Evolutionary conservation across 768 basidiomycete genomes (phyloP).

Genomic region (Lactarius quietus): DNA sequence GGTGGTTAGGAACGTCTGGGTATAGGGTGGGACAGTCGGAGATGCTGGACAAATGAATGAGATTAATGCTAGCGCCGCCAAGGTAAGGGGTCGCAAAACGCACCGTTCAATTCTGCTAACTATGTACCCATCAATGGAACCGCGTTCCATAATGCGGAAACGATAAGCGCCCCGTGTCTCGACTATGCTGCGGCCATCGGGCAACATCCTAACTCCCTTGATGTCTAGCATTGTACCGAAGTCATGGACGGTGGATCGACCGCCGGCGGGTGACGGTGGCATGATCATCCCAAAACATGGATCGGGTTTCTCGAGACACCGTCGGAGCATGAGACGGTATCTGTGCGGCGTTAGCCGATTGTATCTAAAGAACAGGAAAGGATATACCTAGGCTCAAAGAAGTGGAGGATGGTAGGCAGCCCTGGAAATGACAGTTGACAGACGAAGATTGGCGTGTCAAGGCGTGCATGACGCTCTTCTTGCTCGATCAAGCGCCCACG

Average conservation of each 20-base stretch:
- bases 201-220: conserved; percentile 75
- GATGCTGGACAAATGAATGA: conserved; percentile 18
- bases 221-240: conserved; percentile 97
- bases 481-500: conserved; percentile 61
- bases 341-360: conserved; percentile 33
- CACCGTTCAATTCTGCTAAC: conserved; percentile 74
- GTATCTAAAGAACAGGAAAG: background rate
- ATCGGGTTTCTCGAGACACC: conserved; percentile 74
- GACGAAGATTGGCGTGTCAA: conserved; percentile 90
- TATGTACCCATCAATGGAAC: conserved; percentile 84
- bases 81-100: conserved; percentile 1
- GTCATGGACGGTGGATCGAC: conserved; percentile 41
- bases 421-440: conserved; percentile 89
- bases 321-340: conserved; percentile 94
- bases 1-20: conserved; percentile 11
- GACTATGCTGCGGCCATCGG: conserved; percentile 87
- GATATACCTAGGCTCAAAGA: conserved; percentile 81
- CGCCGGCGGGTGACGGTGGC: conserved; percentile 45
- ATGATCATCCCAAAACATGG: conserved; percentile 96
- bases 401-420: conserved; percentile 84
- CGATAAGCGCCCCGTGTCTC: conserved; percentile 69
- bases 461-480: conserved; percentile 72
- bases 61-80: background rate
- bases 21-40: conserved; percentile 24
- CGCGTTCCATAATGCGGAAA: conserved; percentile 84